phyloP scores from a whole-genome alignment of 1,284 basidiomycete genomes.

The Puccinia polysora region DNA sequence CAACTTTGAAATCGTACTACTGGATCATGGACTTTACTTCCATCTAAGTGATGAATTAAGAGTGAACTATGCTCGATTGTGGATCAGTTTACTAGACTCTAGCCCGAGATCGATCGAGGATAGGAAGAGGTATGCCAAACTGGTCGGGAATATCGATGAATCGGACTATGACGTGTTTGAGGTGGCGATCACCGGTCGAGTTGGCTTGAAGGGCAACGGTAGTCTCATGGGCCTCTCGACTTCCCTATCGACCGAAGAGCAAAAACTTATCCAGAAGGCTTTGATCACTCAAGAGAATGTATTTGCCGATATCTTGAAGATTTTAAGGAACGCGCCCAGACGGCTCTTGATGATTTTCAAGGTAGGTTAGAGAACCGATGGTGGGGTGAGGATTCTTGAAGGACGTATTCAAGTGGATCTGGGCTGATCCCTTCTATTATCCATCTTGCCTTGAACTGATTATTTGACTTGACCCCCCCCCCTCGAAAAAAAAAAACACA shows the following conservation, averaged over 20 bases:
- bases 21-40: constrained; percentile 88
- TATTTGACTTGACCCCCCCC: constrained; percentile 7
- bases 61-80: constrained; percentile 63
- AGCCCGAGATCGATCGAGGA: constrained; percentile 61
- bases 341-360: constrained; percentile 77
- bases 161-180: constrained; percentile 68
- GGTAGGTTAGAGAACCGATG: no score
- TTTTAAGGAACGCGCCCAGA: constrained; percentile 70
- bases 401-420: no score
- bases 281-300: constrained; percentile 75
- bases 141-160: constrained; percentile 82
- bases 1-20: constrained; percentile 87
- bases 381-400: no score
- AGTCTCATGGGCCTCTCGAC: constrained; percentile 71
- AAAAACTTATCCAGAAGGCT: constrained; percentile 71
- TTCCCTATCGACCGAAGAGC: constrained; percentile 66
- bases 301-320: constrained; percentile 73
- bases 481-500: constrained; percentile 29
- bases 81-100: constrained; percentile 75
- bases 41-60: constrained; percentile 74
- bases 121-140: constrained; percentile 70
- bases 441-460: no score
- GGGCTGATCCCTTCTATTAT: no score
- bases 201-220: constrained; percentile 61
- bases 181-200: constrained; percentile 70